Base-by-base conservation (phyloP, 2,329 filamentous ascomycete genomes). In the Xylaria sp. region DNA sequence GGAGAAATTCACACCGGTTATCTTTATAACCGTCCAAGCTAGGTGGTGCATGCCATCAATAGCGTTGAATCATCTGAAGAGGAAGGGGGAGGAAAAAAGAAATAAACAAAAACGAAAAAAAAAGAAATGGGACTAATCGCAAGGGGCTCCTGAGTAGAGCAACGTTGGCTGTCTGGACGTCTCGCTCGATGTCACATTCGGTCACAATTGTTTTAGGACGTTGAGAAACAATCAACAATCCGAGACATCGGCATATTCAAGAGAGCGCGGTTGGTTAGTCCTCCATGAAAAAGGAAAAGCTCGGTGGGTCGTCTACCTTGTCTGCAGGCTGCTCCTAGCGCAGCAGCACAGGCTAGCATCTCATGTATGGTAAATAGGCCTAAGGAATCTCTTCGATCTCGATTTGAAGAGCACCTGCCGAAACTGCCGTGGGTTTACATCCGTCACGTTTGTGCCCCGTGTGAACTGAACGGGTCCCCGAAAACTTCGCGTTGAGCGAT, bases 341-440 rank as follows among this genome's bases (percentile, higher is more conserved):
- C 17, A 24, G 54, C 21, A 32, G 42, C 58, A 61, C 12, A 42
- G 30, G 7, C 34, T 45, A 24, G 36, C 8, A 50, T 57, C 32
- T 56, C 34, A 58, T 53, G 32, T 32, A 57, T 39, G 17, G 21
- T 30, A 42, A 24, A 32, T 50, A 67, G 34, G 19, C 48, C 54
- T n/a, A 42, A 48, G 24, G 19, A 54, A 45, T 24, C 8, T 45
- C 45, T 45, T 51, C 42, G 48, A 53, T 14, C 32, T 36, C 36
- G 45, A 24, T 50, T 36, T 42, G 42, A 61, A 36, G 19, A 61
- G 53, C n/a, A 65, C 51, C 21, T 57, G 36, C 64, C 60, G 63
- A 56, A 56, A 42, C 58, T 67, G 27, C 64, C 60, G 64, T 59
- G 6, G 14, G 11, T 7, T 50, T 55, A 47, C 36, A 60, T 42